Conservation (phyloP, 495 filamentous ascomycete species). For the Cercophora samala region DNA sequence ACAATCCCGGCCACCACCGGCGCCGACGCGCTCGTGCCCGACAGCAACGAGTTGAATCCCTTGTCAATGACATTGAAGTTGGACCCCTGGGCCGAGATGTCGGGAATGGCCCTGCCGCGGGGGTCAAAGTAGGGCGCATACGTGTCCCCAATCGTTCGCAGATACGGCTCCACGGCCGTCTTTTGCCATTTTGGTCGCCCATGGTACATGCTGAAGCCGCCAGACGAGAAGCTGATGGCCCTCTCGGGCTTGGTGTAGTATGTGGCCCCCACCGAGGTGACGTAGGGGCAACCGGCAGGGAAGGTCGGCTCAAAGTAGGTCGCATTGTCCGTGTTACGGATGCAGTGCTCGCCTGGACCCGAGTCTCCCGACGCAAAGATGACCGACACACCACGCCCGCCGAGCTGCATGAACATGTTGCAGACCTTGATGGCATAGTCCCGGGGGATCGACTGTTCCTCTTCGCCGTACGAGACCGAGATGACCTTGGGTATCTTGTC, state of each 20-base stretch:
- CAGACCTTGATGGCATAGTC: slow-evolving; percentile 67
- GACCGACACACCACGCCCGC: slow-evolving; percentile 71
- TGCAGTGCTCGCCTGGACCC: slow-evolving; percentile 63
- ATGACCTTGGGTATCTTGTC: slow-evolving; percentile 66
- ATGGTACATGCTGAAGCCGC: slow-evolving; percentile 69
- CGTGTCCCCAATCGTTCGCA: slow-evolving; percentile 52
- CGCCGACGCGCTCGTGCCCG: slow-evolving; percentile 49
- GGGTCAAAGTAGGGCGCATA: slow-evolving; percentile 50
- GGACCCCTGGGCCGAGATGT: slow-evolving; percentile 59
- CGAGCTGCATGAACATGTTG: slow-evolving; percentile 61
- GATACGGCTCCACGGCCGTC: slow-evolving; percentile 54
- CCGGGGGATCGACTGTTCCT: slow-evolving; percentile 70
- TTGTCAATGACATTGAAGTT: slow-evolving; percentile 35
- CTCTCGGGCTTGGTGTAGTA: slow-evolving; percentile 57
- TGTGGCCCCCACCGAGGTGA: slow-evolving; percentile 72
- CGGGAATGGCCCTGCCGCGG: slow-evolving; percentile 64
- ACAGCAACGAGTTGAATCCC: slow-evolving; percentile 3
- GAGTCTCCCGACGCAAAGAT: slow-evolving; percentile 72
- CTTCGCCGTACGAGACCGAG: slow-evolving; percentile 77
- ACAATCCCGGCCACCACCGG: slow-evolving; percentile 60
- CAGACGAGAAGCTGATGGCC: slow-evolving; percentile 53
- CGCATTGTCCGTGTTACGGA: slow-evolving; percentile 65
- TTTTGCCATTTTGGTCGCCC: slow-evolving; percentile 60
- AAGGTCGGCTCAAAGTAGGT: slow-evolving; percentile 61
- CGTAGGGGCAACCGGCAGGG: slow-evolving; percentile 61